These are phyloP conservation scores for Poa annua DNA, from an alignment of 176 grass and related monocot species.

Conservation along the genomic window DNA sequence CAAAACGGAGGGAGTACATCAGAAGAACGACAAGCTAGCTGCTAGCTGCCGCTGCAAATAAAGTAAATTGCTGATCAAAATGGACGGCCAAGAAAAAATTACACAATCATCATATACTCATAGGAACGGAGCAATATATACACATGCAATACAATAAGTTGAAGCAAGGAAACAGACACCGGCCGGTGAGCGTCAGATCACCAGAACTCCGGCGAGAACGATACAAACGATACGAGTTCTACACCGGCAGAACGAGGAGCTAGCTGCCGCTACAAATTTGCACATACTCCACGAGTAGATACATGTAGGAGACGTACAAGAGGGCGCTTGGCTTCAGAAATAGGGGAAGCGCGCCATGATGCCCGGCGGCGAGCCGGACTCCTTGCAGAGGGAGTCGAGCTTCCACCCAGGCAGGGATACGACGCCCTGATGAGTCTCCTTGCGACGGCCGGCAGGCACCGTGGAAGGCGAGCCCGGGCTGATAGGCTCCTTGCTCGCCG, in stretches of 20 bases:
- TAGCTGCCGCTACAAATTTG: not conserved
- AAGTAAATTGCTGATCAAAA: too few relatives aligned
- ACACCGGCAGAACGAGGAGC: not conserved
- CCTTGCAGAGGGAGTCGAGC: slow-evolving; percentile 69
- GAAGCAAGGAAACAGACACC: not conserved
- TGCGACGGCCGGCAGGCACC: not conserved
- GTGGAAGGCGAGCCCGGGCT: slow-evolving; percentile 50
- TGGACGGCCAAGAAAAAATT: too few relatives aligned
- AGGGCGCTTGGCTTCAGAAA: slow-evolving; percentile 47
- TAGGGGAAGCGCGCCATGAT: slow-evolving; percentile 60
- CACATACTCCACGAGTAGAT: not conserved
- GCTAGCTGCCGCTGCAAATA: not conserved
- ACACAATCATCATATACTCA: too few relatives aligned
- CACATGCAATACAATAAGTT: too few relatives aligned
- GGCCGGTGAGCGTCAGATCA: not conserved
- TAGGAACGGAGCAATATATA: not conserved
- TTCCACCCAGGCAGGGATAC: slow-evolving; percentile 69
- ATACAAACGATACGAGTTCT: not conserved
- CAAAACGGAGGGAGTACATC: too few relatives aligned
- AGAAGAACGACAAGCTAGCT: not conserved
- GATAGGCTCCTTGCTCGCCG: slow-evolving; percentile 41
- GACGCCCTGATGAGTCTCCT: slow-evolving; percentile 13
- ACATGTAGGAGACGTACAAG: not conserved
- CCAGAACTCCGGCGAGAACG: not conserved
- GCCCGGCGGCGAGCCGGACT: slow-evolving; percentile 33